These are phyloP conservation scores for Spergularia azorica DNA, from an alignment of 179 eudicot genomes.

Conservation along the genomic window DNA sequence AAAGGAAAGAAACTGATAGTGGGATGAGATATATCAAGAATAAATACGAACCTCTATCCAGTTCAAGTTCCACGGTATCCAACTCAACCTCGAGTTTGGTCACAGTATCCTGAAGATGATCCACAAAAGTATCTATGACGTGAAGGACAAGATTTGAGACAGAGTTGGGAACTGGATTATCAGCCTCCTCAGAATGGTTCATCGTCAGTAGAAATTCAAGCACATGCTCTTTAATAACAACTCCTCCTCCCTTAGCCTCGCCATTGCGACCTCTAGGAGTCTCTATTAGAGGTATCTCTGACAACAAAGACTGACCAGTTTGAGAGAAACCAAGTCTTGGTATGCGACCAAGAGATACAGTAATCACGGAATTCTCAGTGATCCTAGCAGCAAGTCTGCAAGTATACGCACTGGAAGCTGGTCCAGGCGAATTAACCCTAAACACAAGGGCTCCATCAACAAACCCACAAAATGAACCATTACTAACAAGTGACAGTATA, in stretches of 20 bases:
- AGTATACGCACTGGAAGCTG: constrained; percentile 71
- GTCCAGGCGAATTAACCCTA: constrained; percentile 95
- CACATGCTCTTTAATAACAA: constrained; percentile 84
- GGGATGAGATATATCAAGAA: neutral
- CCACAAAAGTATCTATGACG: constrained; percentile 86
- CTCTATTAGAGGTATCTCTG: constrained; percentile 87
- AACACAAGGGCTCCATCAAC: constrained; percentile 94
- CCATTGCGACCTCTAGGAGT: constrained; percentile 49
- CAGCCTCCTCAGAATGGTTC: constrained; percentile 99
- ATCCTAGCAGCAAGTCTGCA: constrained; percentile 88
- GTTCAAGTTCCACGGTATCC: constrained; percentile 82
- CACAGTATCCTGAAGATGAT: constrained; percentile 89
- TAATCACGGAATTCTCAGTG: constrained; percentile 82
- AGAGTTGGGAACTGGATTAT: constrained; percentile 92
- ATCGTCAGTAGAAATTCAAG: constrained; percentile 77
- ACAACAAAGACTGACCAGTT: constrained; percentile 61
- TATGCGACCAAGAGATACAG: constrained; percentile 87
- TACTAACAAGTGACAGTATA: constrained; percentile 81
- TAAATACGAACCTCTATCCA: constrained; percentile 52
- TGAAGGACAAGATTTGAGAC: constrained; percentile 86
- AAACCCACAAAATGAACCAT: constrained; percentile 89
- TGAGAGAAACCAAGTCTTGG: constrained; percentile 93
- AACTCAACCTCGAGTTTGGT: constrained; percentile 90
- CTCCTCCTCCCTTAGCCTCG: constrained; percentile 47
- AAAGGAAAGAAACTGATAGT: neutral